Evolutionary conservation across 371 early-diverging fungal genomes (phyloP), one percentile per base, ranked within the genome.

Genomic region (Mortierella sp.): DNA sequence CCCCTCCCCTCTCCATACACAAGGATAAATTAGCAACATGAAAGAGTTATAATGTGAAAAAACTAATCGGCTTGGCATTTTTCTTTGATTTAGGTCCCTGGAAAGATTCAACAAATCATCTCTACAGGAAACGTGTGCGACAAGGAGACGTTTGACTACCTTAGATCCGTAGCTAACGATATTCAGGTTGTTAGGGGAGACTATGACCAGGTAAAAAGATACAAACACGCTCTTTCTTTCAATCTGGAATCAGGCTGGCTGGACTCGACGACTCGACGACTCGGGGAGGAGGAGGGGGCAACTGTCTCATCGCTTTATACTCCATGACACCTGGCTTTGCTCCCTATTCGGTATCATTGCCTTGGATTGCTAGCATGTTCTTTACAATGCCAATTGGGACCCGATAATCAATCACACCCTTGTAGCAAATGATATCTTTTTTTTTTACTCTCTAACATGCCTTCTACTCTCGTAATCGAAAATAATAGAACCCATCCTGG

Each of bases 81-180:
- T 22, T 60, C 8, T 54, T 26, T 55, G 55, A 55, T 52, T 30
- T 84, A 93, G 93, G 91, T 94, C 14, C 96, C 96, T 2, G 98
- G 98, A 51, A 97, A 98, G 83, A 98, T 98, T 68, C 96, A 97
- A 84, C 94, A 94, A 83, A 96, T 97, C 70, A 88, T 98, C 60
- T 94, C 94, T 79, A 97, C 97, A 11, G 98, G 98, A 49, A 97
- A 97, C 84, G 83, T 95, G 6, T 90, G 90, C 40, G 93, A 94
- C 84, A 89, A 90, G 49, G 95, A 94, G 45, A 94, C 94, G 0
- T 90, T 91, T 75, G 96, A 97, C 66, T 97, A 95, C 80, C 88
- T 98, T 69, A 88, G 93, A 63, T 92, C 94, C 18, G 92, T 98
- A 66, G 91, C 94, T 39, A 88, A 92, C 62, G 94, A 96, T 72